These are phyloP conservation scores for Pterulicium gracile DNA, from an alignment of 1,284 basidiomycete genomes.

Conservation along the genomic window DNA sequence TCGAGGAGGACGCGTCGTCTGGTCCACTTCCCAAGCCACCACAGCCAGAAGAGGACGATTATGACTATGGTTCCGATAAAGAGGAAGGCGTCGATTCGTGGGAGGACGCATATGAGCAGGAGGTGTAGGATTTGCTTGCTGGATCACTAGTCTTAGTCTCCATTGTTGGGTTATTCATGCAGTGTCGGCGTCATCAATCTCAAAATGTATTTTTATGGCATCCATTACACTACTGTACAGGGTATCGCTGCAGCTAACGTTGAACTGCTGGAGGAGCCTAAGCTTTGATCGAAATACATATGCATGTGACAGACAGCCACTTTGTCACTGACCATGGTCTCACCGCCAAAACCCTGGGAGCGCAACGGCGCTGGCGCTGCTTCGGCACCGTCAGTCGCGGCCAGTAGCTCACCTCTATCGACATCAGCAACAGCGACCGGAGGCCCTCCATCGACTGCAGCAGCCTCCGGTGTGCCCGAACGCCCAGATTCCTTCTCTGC, in stretches of 20 bases:
- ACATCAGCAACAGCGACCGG: conserved; percentile 15
- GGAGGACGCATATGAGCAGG: conserved; percentile 32
- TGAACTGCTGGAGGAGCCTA: too few relatives aligned
- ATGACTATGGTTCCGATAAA: conserved; percentile 16
- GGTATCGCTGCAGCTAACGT: too few relatives aligned
- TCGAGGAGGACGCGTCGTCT: conserved; percentile 32
- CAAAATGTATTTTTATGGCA: too few relatives aligned
- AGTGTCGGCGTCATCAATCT: too few relatives aligned
- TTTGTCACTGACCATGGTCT: conserved; percentile 40
- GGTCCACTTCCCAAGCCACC: conserved; percentile 14
- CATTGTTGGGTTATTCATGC: too few relatives aligned
- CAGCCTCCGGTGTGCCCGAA: conserved; percentile 27
- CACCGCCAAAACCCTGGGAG: conserved; percentile 84
- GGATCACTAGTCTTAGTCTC: too few relatives aligned
- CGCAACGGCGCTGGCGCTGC: conserved; percentile 35
- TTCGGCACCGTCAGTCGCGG: conserved; percentile 14
- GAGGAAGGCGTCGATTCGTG: conserved; percentile 24
- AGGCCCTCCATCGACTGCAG: conserved; percentile 12
- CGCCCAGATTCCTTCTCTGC: conserved; percentile 31
- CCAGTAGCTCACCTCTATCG: conserved; percentile 9
- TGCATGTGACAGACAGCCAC: too few relatives aligned
- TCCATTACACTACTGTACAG: too few relatives aligned
- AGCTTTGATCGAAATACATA: too few relatives aligned
- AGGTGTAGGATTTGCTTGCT: conserved; percentile 26
- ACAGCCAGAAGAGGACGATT: conserved; percentile 14